Evolutionary conservation across 2,329 filamentous ascomycete species (phyloP).

Genomic region (Geosmithia putterillii): DNA sequence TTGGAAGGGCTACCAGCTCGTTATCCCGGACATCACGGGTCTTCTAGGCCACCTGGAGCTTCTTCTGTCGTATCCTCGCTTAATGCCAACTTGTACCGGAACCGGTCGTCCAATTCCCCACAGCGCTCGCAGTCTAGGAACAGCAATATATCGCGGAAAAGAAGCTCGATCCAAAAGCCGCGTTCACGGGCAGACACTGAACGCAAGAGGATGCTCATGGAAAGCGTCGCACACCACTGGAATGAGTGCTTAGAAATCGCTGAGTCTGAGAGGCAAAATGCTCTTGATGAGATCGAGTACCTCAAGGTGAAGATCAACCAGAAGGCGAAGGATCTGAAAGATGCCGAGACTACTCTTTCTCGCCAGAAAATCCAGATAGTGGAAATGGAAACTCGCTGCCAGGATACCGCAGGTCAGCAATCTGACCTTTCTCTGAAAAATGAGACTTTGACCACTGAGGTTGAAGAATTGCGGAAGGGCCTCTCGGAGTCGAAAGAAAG

Average conservation of each 20-base stretch:
- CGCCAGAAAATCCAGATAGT: conserved; percentile 8
- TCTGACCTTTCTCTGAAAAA: conserved; percentile 11
- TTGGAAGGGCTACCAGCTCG: conserved; percentile 12
- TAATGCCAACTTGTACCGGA: background rate
- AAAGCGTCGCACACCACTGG: conserved; percentile 17
- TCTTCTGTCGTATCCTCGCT: background rate
- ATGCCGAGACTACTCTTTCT: conserved; percentile 1
- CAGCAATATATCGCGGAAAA: conserved; percentile 20
- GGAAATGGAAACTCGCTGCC: conserved; percentile 9
- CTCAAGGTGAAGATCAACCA: conserved; percentile 10
- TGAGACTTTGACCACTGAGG: conserved; percentile 11
- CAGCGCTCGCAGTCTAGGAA: conserved; percentile 9
- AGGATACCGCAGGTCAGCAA: conserved; percentile 13
- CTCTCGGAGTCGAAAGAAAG: conserved; percentile 11
- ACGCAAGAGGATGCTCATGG: conserved; percentile 17
- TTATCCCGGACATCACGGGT: background rate
- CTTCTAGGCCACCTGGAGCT: background rate
- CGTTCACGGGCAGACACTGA: conserved; percentile 7
- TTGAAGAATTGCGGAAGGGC: conserved; percentile 13
- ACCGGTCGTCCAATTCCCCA: background rate
- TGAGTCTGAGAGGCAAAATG: conserved; percentile 14
- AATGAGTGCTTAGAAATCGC: conserved; percentile 19
- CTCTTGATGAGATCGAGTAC: conserved; percentile 11
- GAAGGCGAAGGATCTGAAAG: conserved; percentile 8
- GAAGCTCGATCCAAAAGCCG: conserved; percentile 8